Evolutionary conservation across 306 rosid species (phyloP), one percentile per base, ranked within the genome.

Genomic region (Senna tora): DNA sequence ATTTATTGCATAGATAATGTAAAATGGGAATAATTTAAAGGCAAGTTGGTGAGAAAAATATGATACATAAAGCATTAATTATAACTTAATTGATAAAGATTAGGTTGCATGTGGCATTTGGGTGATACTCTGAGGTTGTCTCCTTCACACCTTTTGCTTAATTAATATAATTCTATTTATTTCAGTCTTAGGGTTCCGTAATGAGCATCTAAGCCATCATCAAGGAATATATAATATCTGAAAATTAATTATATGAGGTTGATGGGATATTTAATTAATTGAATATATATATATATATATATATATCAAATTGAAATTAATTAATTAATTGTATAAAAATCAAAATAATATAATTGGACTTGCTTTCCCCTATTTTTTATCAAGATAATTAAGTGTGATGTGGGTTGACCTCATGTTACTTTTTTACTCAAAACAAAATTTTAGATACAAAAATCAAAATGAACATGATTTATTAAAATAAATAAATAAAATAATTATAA

Each of bases 61-160:
- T n/a, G 6, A 10, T 17, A 22, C 25, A 42, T 21, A 42, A 21
- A 64, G 36, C 69, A 42, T 14, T 14, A 14, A 42, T 14, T 14
- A 14, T 36, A 38, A 25, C 32, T 38, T 43, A 22, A 65, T 0
- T 14, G 69, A 20, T 14, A 12, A 43, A 43, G 55, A 43, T 45
- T 25, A 8, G 7, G 25, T 25, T 38, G 68, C 68, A 62, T 20
- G 49, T 53, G 72, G 53, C 38, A 14, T 28, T n/a, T 64, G 65
- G 72, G 16, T 11, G 65, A 62, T 15, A 30, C 62, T 15, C 41
- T 64, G 22, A 43, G 38, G 38, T 21, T 65, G 70, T 43, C 70
- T 43, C 54, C 55, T 65, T 45, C 39, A 13, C 55, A 19, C 0
- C 2, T 20, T 20, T 7, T 1, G 16, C 6, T 22, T 43, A 8